A percentile compares a stretch with the other conserved stretches of the same genome.
These are phyloP conservation scores for Candida sp. DNA, from an alignment of 1,139 yeast genomes.

Conservation along the genomic window DNA sequence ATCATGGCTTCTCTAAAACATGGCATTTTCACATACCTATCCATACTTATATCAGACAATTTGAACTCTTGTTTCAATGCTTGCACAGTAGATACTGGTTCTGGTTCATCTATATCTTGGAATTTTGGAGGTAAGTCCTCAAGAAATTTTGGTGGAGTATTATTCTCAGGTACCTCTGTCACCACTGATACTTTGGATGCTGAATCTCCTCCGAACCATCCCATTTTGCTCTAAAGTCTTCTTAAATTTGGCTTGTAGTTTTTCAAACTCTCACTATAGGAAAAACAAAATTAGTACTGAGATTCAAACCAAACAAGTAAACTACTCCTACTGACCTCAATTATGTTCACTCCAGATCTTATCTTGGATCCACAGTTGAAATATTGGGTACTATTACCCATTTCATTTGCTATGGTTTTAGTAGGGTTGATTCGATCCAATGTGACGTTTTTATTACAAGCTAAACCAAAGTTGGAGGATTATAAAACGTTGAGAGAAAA, in stretches of 20 bases:
- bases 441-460: constrained; percentile 56
- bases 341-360: constrained; percentile 24
- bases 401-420: constrained; percentile 83
- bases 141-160: constrained; percentile 13
- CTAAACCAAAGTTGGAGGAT: constrained; percentile 54
- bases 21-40: constrained; percentile 63
- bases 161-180: constrained; percentile 15
- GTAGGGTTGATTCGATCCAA: constrained; percentile 83
- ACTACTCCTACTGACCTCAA: too few species aligned
- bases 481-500: constrained; percentile 59
- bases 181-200: constrained; percentile 27
- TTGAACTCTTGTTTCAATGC: constrained; percentile 30
- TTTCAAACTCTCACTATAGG: not conserved
- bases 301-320: too few species aligned
- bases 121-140: constrained; percentile 47
- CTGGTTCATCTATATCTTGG: constrained; percentile 25
- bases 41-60: constrained; percentile 53
- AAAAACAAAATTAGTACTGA: not conserved
- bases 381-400: constrained; percentile 90
- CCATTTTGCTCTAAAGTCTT: constrained; percentile 15
- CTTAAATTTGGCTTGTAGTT: not conserved
- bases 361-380: constrained; percentile 78
- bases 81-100: constrained; percentile 18
- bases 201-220: constrained; percentile 26
- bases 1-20: constrained; percentile 89